Base-by-base conservation (phyloP, 2,329 filamentous ascomycete genomes). In the Colletotrichum orbiculare region DNA sequence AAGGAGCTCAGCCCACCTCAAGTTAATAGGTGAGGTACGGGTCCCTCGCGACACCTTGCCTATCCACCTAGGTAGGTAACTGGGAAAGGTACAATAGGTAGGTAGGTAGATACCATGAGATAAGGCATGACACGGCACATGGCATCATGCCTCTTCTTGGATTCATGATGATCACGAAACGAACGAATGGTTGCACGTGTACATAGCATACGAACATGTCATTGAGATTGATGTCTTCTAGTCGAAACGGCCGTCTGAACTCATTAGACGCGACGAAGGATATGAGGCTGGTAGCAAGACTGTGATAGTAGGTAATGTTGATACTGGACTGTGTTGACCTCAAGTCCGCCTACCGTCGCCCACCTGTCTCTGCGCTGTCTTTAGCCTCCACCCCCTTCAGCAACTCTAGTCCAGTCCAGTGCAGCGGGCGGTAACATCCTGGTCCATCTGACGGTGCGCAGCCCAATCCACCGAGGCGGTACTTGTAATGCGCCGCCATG, bases 401-500 rank as follows among this genome's bases (percentile, higher is more conserved):
- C 12, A 17, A 33, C 35, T 34, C 46, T 35, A 54, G 56, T 60
- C 60, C 15, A 17, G 35, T 37, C 33, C 54, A 35, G 49, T 25
- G 13, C 15, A 43, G 41, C 10, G 50, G 57, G 57, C 50, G 45
- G 57, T 38, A 49, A 50, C 47, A 55, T 50, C 43, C 61, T n/a
- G 33, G 56, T 47, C 46, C 25, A 25, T 25, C 25, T 25, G 25
- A 35, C 13, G 10, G 34, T 60, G 61, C 61, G 55, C 61, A 64
- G 55, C 55, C 55, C 43, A 15, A 25, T 25, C 38, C 46, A 52
- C 55, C 56, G 39, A 55, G 52, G 49, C 56, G 41, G 53, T 53
- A 25, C 25, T 25, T 25, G 25, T 4, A 64, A 60, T 45, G 61
- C 61, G 61, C 60, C 54, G 58, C 60, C 54, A 64, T 56, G 50